Evolutionary conservation across 176 grass and related monocot species (phyloP).

Genomic region (Areca catechu): DNA sequence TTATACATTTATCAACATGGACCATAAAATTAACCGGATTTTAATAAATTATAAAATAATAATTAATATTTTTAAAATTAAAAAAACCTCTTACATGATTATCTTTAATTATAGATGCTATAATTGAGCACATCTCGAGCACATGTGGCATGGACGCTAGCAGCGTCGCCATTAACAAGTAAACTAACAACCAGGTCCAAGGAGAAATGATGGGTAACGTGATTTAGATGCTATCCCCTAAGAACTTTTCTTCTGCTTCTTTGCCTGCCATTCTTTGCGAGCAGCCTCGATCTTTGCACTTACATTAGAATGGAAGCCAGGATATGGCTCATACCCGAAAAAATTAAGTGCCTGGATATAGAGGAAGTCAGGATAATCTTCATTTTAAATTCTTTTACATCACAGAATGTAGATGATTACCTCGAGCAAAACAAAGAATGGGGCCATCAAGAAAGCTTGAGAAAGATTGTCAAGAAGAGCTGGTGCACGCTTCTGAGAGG

Average conservation of each 20-base stretch:
- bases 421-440: conserved; percentile 89
- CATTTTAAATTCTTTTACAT: background rate
- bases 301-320: conserved; percentile 72
- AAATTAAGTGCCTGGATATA: conserved; percentile 51
- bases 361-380: background rate
- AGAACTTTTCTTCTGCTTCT: conserved; percentile 39
- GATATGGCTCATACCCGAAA: conserved; percentile 79
- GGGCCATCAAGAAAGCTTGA: conserved; percentile 76
- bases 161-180: too few relatives aligned
- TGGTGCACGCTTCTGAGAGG: conserved; percentile 53
- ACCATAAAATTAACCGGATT: too few relatives aligned
- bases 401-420: conserved; percentile 20
- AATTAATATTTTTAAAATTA: too few relatives aligned
- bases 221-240: conserved; percentile 3
- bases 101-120: too few relatives aligned
- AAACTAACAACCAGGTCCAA: too few relatives aligned
- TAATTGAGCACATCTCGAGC: too few relatives aligned
- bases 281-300: conserved; percentile 50
- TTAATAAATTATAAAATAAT: too few relatives aligned
- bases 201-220: too few relatives aligned
- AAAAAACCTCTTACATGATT: too few relatives aligned
- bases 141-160: too few relatives aligned
- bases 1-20: too few relatives aligned
- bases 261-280: conserved; percentile 34
- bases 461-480: conserved; percentile 42